Evolutionary conservation across 2,329 filamentous ascomycete species (phyloP), one percentile per base, ranked within the genome.

Genomic region (Leptographium procerum): DNA sequence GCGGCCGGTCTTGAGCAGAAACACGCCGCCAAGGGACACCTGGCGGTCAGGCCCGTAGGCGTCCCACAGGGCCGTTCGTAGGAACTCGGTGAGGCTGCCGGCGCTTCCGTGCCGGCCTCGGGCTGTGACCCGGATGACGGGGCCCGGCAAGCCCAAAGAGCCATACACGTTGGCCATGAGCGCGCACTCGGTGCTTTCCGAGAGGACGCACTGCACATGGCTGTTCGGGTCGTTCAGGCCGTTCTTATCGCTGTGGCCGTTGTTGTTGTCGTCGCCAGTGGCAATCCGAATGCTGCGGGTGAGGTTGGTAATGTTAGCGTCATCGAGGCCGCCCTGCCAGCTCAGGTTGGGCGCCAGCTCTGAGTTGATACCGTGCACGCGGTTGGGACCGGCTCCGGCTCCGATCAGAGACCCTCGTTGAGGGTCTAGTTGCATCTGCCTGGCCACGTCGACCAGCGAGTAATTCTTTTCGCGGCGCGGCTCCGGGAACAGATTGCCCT

Each of bases 111-210:
- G 47, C 1, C 47, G 47, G 10, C 26, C 47, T 3, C 47, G 47
- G 4, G 47, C 31, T 31, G 28, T 52, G 19, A 52, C 29, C 5
- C 50, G 5, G 2, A 76, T 56, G 0, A 73, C 68, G 0, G 66
- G 65, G 0, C 74, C 73, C 0, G 67, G 31, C 1, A 63, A 31
- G 0, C 73, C 73, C 2, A 62, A 59, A 0, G 66, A 74, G 0
- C 73, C 72, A 52, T 70, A 74, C 0, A 77, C 63, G 56, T 76
- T 76, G 40, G 68, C 68, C 75, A 77, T 77, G 10, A 77, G 62
- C 0, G 65, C 73, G 59, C 70, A 75, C 33, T 71, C 71, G 19
- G 45, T 52, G 33, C 29, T 55, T 28, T 29, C 8, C 11, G 54
- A 51, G 28, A n/a, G 34, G 5, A 34, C 10, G 24, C 45, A 43